Evolutionary conservation across 495 filamentous ascomycete species (phyloP).

Genomic region (Tuber indicum): DNA sequence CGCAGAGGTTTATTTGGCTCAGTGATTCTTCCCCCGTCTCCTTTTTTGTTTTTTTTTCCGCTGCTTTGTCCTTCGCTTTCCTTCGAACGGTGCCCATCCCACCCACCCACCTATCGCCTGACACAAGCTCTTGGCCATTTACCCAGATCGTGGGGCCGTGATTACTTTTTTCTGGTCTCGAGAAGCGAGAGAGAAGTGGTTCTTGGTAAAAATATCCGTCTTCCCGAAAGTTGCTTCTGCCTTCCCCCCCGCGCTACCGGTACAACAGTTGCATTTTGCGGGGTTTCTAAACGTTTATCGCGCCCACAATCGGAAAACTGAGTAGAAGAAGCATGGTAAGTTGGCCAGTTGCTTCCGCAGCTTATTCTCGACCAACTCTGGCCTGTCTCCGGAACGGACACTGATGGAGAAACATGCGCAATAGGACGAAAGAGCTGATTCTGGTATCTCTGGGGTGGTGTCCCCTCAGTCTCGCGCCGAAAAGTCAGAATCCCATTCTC

Average conservation of each 20-base stretch:
- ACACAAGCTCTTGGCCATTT: conserved; percentile 12
- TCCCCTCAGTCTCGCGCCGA: conserved; percentile 4
- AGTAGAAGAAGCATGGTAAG: conserved; percentile 24
- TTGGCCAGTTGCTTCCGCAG: neutral
- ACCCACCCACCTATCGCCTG: neutral
- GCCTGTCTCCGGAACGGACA: neutral
- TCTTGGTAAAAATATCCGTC: neutral
- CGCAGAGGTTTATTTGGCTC: neutral
- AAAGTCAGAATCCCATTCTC: conserved; percentile 10
- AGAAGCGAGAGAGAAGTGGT: conserved; percentile 5
- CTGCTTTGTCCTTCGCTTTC: neutral
- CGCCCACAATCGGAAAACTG: conserved; percentile 6
- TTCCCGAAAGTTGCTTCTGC: conserved; percentile 1
- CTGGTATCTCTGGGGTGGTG: conserved; percentile 33
- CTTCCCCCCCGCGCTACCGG: neutral
- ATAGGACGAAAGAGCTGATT: conserved; percentile 15
- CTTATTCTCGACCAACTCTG: neutral
- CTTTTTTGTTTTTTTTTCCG: neutral
- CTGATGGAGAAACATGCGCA: conserved; percentile 9
- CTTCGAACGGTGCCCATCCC: neutral
- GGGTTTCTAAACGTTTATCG: neutral
- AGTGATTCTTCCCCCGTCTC: neutral
- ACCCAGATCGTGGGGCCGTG: conserved; percentile 21
- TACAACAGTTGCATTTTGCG: neutral
- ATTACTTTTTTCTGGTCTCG: neutral